These are phyloP conservation scores for Dothiorella sarmentorum DNA, from an alignment of 2,329 filamentous ascomycete genomes.

Conservation along the genomic window DNA sequence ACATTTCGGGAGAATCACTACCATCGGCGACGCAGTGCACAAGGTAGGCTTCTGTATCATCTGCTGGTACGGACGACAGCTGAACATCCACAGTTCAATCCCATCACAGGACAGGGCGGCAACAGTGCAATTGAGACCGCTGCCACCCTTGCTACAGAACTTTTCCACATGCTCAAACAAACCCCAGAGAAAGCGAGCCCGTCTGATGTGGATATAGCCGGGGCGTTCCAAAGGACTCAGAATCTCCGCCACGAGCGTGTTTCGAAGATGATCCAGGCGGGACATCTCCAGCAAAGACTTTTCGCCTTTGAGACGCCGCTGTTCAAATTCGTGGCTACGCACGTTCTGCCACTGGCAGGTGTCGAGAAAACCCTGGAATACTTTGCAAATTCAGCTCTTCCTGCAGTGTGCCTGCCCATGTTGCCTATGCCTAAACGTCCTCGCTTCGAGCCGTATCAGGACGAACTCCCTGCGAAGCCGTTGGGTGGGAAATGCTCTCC, in stretches of 20 bases:
- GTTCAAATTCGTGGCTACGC: not conserved
- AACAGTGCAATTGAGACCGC: slow-evolving; percentile 26
- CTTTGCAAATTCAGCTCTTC: not conserved
- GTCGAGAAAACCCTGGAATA: not conserved
- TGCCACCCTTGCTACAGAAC: slow-evolving; percentile 19
- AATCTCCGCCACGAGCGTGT: not conserved
- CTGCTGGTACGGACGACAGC: not conserved
- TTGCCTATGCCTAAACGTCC: not conserved
- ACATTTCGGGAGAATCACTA: slow-evolving; percentile 38
- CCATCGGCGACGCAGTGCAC: slow-evolving; percentile 43
- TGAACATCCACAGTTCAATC: slow-evolving; percentile 17
- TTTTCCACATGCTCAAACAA: not conserved
- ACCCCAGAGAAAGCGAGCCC: not conserved
- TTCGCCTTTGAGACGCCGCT: not conserved
- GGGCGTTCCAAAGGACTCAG: not conserved
- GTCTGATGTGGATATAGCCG: not conserved
- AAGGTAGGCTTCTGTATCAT: slow-evolving; percentile 29
- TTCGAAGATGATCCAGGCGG: not conserved
- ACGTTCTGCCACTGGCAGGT: slow-evolving; percentile 1
- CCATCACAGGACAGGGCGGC: slow-evolving; percentile 23
- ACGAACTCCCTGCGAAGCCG: not conserved
- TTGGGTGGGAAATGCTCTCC: not conserved
- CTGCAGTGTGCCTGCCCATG: slow-evolving; percentile 21
- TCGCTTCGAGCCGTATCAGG: not conserved
- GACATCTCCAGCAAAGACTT: not conserved